Base-by-base conservation (phyloP, 805 yeast species). In the Yamadazyma phyllophila region DNA sequence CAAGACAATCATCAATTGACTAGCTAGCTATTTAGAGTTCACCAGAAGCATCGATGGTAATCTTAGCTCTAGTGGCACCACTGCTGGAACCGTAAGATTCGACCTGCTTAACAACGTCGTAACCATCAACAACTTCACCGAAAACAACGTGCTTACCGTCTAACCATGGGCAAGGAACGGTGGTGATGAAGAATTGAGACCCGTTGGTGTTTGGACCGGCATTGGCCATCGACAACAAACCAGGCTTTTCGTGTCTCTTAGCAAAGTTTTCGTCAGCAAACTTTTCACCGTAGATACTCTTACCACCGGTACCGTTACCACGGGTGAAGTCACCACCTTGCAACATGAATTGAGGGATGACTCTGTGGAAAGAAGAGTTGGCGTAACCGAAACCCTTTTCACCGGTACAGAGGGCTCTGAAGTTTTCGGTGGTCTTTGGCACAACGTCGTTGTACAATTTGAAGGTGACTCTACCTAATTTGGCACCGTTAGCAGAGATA, bases 161-260 rank as follows among this genome's bases (percentile, higher is more conserved):
- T 66, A 83, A 78, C 88, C 88, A 84, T 52, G 88, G 83, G 58
- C 84, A 77, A 58, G 82, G 77, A 39, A 83, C 89, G 45, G 91
- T 85, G 58, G 95, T 85, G 64, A 88, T 83, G 74, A 88, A 88
- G 71, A 88, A 88, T 71, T 88, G 96, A 20, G 95, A 86, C 17
- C 96, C 94, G 65, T 88, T 88, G 65, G 96, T 86, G 80, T 86
- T 85, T 68, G 92, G 92, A 57, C 96, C 96, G 47, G 92, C 85
- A 58, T 88, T 88, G 52, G 96, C 96, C 96, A 88, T 88, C 35
- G 95, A 88, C 62, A 88, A 71, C 55, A 87, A 74, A 63, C 95
- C 95, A 52, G 92, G 85, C 64, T 76, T 82, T 68, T 77, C 80
- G 78, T 88, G 96, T 57, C 67, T 83, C 74, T 80, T 80, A 55